Conservation (phyloP, 768 basidiomycete genomes). For the Clitopilus hobsonii region DNA sequence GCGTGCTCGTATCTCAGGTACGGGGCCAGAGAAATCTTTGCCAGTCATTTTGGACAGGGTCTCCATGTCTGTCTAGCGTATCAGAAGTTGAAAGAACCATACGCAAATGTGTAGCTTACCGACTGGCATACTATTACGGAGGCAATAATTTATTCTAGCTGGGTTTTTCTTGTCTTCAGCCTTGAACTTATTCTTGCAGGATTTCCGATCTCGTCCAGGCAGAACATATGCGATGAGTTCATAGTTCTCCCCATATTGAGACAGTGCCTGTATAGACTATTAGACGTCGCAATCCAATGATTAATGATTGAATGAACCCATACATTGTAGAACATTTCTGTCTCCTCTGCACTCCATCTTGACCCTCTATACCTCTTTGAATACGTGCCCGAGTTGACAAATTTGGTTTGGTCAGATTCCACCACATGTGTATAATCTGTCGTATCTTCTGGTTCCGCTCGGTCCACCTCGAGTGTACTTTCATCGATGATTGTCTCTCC, state of each 20-base stretch:
- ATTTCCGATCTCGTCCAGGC: constrained; percentile 80
- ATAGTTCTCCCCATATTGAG: constrained; percentile 90
- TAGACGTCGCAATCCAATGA: neutral
- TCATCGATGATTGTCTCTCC: constrained; percentile 88
- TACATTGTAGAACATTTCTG: constrained; percentile 83
- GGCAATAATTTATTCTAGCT: constrained; percentile 66
- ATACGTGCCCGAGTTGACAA: constrained; percentile 81
- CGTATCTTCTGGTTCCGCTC: constrained; percentile 63
- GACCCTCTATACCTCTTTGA: constrained; percentile 77
- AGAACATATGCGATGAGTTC: constrained; percentile 85
- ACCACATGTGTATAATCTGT: constrained; percentile 72
- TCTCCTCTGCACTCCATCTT: constrained; percentile 88
- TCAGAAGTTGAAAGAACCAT: neutral
- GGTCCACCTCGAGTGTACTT: constrained; percentile 76
- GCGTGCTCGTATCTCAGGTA: constrained; percentile 56
- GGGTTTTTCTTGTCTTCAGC: constrained; percentile 81
- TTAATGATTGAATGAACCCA: constrained; percentile 17
- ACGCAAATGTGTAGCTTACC: constrained; percentile 38
- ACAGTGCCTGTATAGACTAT: constrained; percentile 50
- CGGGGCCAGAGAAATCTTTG: constrained; percentile 80
- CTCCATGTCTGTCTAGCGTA: constrained; percentile 52
- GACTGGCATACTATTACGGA: constrained; percentile 74
- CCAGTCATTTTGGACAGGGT: constrained; percentile 78
- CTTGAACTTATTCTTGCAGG: constrained; percentile 93
- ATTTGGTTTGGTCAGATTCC: constrained; percentile 79